phyloP scores from a whole-genome alignment of 2,329 filamentous ascomycete genomes.

The Botrytis hyacinthi region DNA sequence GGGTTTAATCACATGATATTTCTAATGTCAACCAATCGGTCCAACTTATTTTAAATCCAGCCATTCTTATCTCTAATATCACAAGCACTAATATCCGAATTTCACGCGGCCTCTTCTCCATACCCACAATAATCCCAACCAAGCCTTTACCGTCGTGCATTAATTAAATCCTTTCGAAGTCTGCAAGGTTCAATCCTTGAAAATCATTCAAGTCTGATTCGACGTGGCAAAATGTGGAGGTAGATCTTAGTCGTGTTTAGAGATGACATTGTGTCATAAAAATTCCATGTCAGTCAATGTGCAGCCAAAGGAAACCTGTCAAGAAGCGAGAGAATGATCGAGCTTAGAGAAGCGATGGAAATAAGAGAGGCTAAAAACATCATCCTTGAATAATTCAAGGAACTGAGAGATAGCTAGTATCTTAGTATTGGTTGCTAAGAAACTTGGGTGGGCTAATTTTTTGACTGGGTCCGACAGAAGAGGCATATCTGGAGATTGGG shows the following conservation, averaged over 20 bases:
- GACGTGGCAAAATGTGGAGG: slow-evolving; percentile 15
- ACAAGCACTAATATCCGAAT: slow-evolving; percentile 14
- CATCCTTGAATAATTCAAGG: background rate
- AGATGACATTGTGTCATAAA: slow-evolving; percentile 11
- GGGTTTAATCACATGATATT: slow-evolving; percentile 3
- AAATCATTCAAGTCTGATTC: background rate
- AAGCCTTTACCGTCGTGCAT: background rate
- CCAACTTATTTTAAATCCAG: background rate
- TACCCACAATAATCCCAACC: background rate
- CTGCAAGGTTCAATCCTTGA: background rate
- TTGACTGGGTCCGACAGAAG: background rate
- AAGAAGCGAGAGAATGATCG: background rate
- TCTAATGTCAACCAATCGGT: slow-evolving; percentile 7
- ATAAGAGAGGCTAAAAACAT: background rate
- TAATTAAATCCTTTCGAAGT: background rate
- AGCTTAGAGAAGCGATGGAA: background rate
- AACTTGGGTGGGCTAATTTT: background rate
- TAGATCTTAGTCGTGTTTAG: slow-evolving; percentile 11
- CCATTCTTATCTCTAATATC: slow-evolving; percentile 8
- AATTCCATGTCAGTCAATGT: background rate
- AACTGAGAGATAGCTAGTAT: background rate
- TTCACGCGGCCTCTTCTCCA: slow-evolving; percentile 12
- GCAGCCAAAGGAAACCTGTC: background rate
- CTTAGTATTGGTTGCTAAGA: background rate
- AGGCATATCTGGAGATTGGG: slow-evolving; percentile 4